These are phyloP conservation scores for Silene coronaria DNA, from an alignment of 179 eudicot genomes.

Conservation along the genomic window DNA sequence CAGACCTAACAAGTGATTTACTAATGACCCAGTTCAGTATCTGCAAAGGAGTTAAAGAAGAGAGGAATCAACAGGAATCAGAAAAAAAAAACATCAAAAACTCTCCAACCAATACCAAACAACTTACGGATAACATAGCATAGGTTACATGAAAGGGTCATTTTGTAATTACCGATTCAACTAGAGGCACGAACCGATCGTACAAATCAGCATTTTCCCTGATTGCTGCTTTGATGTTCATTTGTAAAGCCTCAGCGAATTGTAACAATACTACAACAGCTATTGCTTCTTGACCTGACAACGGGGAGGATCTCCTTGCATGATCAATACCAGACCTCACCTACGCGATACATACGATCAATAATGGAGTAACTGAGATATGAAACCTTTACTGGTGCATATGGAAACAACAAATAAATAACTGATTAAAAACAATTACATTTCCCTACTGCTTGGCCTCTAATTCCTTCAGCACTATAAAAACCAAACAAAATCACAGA, in stretches of 20 bases:
- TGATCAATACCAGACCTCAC: constrained; percentile 63
- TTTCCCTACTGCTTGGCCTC: not conserved
- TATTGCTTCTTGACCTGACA: constrained; percentile 74
- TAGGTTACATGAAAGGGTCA: constrained; percentile 11
- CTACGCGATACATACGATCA: constrained; percentile 32
- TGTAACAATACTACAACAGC: constrained; percentile 54
- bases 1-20: constrained; percentile 52
- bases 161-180: constrained; percentile 43
- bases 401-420: not conserved
- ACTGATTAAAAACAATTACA: not conserved
- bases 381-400: not conserved
- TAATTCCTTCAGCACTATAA: not conserved
- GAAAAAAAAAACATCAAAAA: constrained; percentile 15
- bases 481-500: not conserved
- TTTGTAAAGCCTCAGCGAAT: constrained; percentile 63
- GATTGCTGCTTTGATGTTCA: constrained; percentile 55
- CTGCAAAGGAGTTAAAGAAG: constrained; percentile 39
- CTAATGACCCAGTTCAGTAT: constrained; percentile 56
- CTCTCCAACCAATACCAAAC: constrained; percentile 18
- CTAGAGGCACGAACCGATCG: constrained; percentile 74
- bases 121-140: not conserved
- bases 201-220: constrained; percentile 66
- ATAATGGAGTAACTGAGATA: not conserved
- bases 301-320: constrained; percentile 54
- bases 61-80: constrained; percentile 8